Evolutionary conservation across 768 basidiomycete genomes (phyloP), one percentile per base, ranked within the genome.

Genomic region (Collybia sp.): DNA sequence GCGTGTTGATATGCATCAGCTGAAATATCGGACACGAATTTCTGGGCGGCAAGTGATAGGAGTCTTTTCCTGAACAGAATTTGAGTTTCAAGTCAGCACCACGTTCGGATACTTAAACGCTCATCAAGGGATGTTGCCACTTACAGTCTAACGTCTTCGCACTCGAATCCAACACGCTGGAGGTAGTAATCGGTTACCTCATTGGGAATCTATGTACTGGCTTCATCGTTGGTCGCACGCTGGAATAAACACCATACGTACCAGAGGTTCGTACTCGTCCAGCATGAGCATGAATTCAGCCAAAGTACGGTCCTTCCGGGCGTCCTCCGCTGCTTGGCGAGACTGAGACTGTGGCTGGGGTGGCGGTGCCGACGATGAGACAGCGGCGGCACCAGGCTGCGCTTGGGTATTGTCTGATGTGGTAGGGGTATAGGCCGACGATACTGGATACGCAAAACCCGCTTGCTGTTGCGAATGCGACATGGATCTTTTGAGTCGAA

Each of bases 171-270:
- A 15, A 94, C 89, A 45, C 86, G 79, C 63, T 98, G 93, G 10
- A 99, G 80, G 67, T 96, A 98, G 64, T 94, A 96, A 58, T 96
- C 92, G 3, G 94, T 96, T 17, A 99, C 92, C 64, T 98, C 94
- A 61, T 93, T 95, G 0, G 95, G 95, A 51, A 98, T 91, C 94
- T 97, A 60, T 32, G 37, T 45, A 40, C 20, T 12, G 48, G 40
- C 16, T 32, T 33, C 12, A 19, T 25, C 32, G 18, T 33, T 25
- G 12, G 12, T 17, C 12, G 42, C 11, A 17, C 3, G 33, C 25
- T 12, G 15, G 36, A 41, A 42, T 31, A 6, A 16, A 11, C 16
- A 17, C 67, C 80, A 47, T 25, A 3, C 25, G 25, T 58, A 95
- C 95, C 63, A 98, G 64, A 37, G 95, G 95, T 58, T 97, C 91